phyloP scores from a whole-genome alignment of 2,329 filamentous ascomycete genomes.

The Colletotrichum chrysophilum region DNA sequence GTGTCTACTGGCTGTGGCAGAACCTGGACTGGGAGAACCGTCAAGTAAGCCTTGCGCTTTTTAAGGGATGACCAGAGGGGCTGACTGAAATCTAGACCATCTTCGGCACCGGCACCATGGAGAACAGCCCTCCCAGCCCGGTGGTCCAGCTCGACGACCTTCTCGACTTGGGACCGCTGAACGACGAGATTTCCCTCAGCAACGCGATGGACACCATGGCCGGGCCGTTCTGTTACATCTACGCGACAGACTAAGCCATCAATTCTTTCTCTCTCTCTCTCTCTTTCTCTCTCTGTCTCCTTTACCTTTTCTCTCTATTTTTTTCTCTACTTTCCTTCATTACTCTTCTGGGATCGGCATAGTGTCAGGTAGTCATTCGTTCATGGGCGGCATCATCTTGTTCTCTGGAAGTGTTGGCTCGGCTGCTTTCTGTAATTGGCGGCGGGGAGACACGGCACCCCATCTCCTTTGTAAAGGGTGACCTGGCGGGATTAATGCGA shows the following conservation, averaged over 20 bases:
- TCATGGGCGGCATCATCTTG: not conserved
- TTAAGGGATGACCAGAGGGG: not conserved
- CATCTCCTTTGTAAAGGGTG: not conserved
- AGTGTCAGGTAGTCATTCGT: not conserved
- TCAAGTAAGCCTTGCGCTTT: constrained; percentile 25
- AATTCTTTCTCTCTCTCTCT: not conserved
- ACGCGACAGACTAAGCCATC: constrained; percentile 21
- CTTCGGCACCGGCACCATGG: constrained; percentile 45
- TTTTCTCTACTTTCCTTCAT: not conserved
- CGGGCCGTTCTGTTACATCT: constrained; percentile 50
- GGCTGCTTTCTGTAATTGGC: not conserved
- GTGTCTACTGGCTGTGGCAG: constrained; percentile 54
- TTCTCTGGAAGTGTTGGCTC: not conserved
- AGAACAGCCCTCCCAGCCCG: constrained; percentile 41
- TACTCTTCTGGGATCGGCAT: not conserved
- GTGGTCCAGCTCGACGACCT: constrained; percentile 46
- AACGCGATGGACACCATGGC: constrained; percentile 44
- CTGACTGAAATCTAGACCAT: constrained; percentile 25
- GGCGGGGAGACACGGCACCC: not conserved
- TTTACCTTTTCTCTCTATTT: not conserved
- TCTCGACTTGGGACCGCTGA: constrained; percentile 34
- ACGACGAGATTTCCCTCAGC: constrained; percentile 35
- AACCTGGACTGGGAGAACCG: constrained; percentile 42
- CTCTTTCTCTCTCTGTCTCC: not conserved
- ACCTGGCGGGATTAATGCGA: not conserved